phyloP scores from a whole-genome alignment of 1,284 basidiomycete genomes.

The Ganoderma multipileum region DNA sequence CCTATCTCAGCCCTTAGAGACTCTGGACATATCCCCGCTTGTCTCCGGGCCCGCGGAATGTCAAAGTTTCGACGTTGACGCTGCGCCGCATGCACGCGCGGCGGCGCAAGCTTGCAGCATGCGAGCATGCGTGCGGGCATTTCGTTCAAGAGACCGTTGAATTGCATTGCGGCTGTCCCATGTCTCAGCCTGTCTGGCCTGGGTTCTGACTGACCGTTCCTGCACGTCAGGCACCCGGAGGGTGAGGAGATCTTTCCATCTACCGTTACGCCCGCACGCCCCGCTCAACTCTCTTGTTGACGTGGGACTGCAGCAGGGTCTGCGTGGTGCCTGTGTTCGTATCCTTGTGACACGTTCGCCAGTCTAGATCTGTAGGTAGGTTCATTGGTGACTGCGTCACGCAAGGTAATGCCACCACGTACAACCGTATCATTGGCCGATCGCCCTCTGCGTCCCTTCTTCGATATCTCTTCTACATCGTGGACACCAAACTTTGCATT shows the following conservation, averaged over 20 bases:
- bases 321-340: neutral
- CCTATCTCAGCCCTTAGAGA: neutral
- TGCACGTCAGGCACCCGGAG: constrained; percentile 2
- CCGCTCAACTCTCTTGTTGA: neutral
- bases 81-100: constrained; percentile 1
- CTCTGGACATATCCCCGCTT: too few relatives aligned
- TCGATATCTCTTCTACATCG: too few relatives aligned
- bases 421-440: neutral
- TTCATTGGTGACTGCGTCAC: neutral
- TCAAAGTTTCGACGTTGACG: neutral
- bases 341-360: neutral
- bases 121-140: neutral
- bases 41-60: neutral
- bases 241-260: neutral
- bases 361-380: neutral
- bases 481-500: neutral
- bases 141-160: constrained; percentile 4
- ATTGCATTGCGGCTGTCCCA: neutral
- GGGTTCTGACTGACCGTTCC: neutral
- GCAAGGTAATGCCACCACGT: neutral
- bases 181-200: neutral
- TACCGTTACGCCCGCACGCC: neutral
- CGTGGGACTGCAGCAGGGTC: neutral
- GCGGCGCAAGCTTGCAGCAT: neutral
- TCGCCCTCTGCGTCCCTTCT: neutral